Evolutionary conservation across 2,329 filamentous ascomycete genomes (phyloP).

Genomic region (Aspergillus unguis): DNA sequence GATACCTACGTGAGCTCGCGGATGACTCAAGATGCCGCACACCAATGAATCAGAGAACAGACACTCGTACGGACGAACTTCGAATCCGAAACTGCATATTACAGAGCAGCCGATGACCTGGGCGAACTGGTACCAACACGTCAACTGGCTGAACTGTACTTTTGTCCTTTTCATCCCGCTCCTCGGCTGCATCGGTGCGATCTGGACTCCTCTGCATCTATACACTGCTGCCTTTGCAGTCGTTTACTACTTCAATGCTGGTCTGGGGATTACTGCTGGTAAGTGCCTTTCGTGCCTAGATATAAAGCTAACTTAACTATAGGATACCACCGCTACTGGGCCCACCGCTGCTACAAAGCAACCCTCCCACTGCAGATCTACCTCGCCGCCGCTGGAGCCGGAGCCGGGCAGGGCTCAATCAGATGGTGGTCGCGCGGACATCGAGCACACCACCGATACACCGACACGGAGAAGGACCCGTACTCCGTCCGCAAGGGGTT

Average conservation of each 20-base stretch:
- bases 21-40: no score
- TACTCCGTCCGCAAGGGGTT: slow-evolving; percentile 15
- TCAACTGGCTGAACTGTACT: slow-evolving; percentile 83
- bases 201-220: slow-evolving; percentile 68
- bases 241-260: slow-evolving; percentile 73
- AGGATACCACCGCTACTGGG: slow-evolving; percentile 58
- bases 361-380: slow-evolving; percentile 8
- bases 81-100: slow-evolving; percentile 66
- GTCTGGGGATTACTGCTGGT: slow-evolving; percentile 72
- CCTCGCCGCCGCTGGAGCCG: slow-evolving; percentile 12
- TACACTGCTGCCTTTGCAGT: slow-evolving; percentile 69
- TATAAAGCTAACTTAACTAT: slow-evolving; percentile 25
- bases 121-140: slow-evolving; percentile 79
- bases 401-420: slow-evolving; percentile 13
- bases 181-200: slow-evolving; percentile 64
- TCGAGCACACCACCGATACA: slow-evolving; percentile 20
- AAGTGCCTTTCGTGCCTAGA: slow-evolving; percentile 24
- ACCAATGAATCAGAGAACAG: no score
- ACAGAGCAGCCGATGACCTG: slow-evolving; percentile 72
- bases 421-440: slow-evolving; percentile 15
- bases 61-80: no score
- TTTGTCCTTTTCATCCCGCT: slow-evolving; percentile 74
- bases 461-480: slow-evolving; percentile 17
- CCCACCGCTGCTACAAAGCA: slow-evolving; percentile 16
- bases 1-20: no score